A percentile compares a stretch with the other conserved stretches of the same genome.
Conservation (phyloP, 1,284 basidiomycete genomes). For the Singerocomus rubriflavus region DNA sequence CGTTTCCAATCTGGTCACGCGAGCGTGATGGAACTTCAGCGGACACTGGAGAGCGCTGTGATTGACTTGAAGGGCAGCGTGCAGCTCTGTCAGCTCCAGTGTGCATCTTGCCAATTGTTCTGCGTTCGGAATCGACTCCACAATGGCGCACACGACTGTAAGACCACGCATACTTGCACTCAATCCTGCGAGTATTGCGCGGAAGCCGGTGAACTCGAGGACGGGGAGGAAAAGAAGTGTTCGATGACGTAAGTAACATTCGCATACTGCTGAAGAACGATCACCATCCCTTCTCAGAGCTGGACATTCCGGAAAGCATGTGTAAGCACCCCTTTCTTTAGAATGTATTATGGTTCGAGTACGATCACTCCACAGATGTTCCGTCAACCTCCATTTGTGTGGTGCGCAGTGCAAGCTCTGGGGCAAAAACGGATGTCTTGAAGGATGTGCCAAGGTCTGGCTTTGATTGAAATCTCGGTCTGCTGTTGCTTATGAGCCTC, state of each 20-base stretch:
- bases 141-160: slow-evolving; percentile 44
- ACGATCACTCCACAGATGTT: slow-evolving; percentile 38
- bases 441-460: slow-evolving; percentile 45
- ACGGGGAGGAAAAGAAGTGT: slow-evolving; percentile 31
- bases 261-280: background rate
- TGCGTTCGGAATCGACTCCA: slow-evolving; percentile 48
- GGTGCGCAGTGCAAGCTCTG: slow-evolving; percentile 40
- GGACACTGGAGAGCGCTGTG: slow-evolving; percentile 39
- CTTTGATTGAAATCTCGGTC: background rate
- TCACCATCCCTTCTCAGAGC: slow-evolving; percentile 36
- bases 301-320: slow-evolving; percentile 51
- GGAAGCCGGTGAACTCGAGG: slow-evolving; percentile 17
- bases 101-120: slow-evolving; percentile 43
- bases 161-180: slow-evolving; percentile 45
- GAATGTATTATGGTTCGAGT: background rate
- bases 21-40: slow-evolving; percentile 44
- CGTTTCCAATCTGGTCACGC: slow-evolving; percentile 45
- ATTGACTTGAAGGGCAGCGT: slow-evolving; percentile 46
- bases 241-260: slow-evolving; percentile 39
- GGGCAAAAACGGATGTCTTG: slow-evolving; percentile 45
- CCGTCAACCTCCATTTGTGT: slow-evolving; percentile 46
- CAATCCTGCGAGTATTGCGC: slow-evolving; percentile 43
- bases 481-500: slow-evolving; percentile 14
- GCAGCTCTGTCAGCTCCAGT: slow-evolving; percentile 48
- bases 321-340: slow-evolving; percentile 35